Conservation (phyloP, 305 asterid species). For the Plantago coronopus region DNA sequence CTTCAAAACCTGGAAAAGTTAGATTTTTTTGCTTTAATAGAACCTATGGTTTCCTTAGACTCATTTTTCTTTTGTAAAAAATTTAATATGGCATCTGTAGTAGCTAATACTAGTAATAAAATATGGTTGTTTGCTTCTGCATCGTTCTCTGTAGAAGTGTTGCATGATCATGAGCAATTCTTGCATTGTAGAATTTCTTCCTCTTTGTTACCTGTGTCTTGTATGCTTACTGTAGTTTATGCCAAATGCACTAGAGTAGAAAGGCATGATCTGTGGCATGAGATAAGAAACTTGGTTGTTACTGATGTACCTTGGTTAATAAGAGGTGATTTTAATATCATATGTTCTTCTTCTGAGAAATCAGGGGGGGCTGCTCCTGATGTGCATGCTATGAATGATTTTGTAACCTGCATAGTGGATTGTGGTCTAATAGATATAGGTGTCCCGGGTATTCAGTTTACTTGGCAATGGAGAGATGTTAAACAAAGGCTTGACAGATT, state of each 20-base stretch:
- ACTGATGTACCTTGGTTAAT: background rate
- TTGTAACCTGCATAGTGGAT: background rate
- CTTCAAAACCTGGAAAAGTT: background rate
- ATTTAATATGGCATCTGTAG: background rate
- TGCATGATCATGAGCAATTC: background rate
- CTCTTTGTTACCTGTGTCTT: background rate
- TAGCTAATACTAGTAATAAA: background rate
- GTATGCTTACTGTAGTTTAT: background rate
- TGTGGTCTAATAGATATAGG: background rate
- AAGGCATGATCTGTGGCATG: background rate
- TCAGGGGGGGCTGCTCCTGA: background rate
- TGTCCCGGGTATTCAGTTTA: background rate
- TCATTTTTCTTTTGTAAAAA: too few species aligned
- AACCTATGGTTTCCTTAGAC: background rate
- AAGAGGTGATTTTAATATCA: background rate
- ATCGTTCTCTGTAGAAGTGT: background rate
- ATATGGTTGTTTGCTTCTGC: background rate
- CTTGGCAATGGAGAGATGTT: background rate
- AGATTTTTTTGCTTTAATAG: background rate
- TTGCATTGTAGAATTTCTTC: background rate
- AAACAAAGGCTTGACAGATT: background rate
- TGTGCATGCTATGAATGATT: background rate
- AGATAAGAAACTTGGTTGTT: accelerated
- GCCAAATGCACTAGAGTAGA: background rate
- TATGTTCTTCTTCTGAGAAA: background rate